Conservation (phyloP, 208 protist species). For the Trypanosoma vivax region DNA sequence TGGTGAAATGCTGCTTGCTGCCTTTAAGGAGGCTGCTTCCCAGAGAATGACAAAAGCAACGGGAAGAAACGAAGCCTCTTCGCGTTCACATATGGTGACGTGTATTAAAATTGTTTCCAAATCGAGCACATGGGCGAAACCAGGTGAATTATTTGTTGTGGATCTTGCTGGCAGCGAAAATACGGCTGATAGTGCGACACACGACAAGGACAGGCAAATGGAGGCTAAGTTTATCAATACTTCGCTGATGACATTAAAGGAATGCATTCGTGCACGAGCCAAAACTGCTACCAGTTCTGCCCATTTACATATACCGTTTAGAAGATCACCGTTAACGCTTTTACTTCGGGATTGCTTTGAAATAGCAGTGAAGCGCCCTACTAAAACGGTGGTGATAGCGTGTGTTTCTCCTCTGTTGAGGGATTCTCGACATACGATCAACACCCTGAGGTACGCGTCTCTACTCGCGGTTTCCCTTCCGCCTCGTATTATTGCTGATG, state of each 20-base stretch:
- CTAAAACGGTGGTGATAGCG: slow-evolving; percentile 88
- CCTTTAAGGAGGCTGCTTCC: slow-evolving; percentile 68
- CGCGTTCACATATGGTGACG: slow-evolving; percentile 83
- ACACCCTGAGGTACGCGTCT: slow-evolving; percentile 85
- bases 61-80: slow-evolving; percentile 77
- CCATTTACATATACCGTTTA: slow-evolving; percentile 88
- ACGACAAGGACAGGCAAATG: slow-evolving; percentile 73
- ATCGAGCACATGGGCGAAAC: slow-evolving; percentile 75
- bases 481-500: slow-evolving; percentile 55
- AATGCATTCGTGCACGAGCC: slow-evolving; percentile 79
- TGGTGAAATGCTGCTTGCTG: slow-evolving; percentile 69
- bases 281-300: slow-evolving; percentile 59
- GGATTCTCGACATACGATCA: slow-evolving; percentile 83
- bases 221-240: slow-evolving; percentile 90
- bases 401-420: slow-evolving; percentile 85
- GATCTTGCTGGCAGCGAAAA: slow-evolving; percentile 89
- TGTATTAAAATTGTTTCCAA: slow-evolving; percentile 75
- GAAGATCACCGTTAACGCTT: slow-evolving; percentile 81
- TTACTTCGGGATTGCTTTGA: slow-evolving; percentile 88
- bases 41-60: slow-evolving; percentile 74
- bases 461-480: slow-evolving; percentile 71
- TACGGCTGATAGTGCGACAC: slow-evolving; percentile 81
- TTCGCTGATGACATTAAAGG: slow-evolving; percentile 90
- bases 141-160: slow-evolving; percentile 77
- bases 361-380: slow-evolving; percentile 78